Base-by-base conservation (phyloP, 768 basidiomycete genomes). In the Xerocomellus amylosporus region DNA sequence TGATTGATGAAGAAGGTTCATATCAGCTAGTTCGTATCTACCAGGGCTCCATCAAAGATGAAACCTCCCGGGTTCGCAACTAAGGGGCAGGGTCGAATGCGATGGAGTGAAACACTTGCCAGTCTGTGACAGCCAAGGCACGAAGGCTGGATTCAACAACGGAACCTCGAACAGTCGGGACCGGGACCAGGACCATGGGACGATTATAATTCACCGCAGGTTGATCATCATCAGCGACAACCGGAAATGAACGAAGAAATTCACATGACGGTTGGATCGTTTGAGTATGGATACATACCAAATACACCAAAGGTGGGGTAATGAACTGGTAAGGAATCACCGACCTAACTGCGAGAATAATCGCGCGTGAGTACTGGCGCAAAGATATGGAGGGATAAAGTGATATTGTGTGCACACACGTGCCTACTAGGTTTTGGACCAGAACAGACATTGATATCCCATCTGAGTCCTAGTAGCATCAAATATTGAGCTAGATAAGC, bases 201-300 rank as follows among this genome's bases (percentile, higher is more conserved):
- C 15, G 44, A 47, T 19, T 44, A n/a, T 17, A 38, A 39, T 42
- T 45, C 10, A 34, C 45, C 46, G 36, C 50, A 51, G 33, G 36
- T 8, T 40, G 36, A 42, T 49, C 26, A 60, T 54, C 17, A 53
- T 50, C 26, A 47, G 26, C 47, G 20, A 12, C 38, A 30, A 14
- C 38, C 34, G 40, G 52, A 64, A 51, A 58, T 56, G 53, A 54
- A 39, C 40, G 38, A 31, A 28, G 33, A n/a, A 46, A 44, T 44
- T 49, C 24, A 46, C 51, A 46, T 28, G 47, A n/a, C 14, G 14
- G 30, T 30, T 37, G 10, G 28, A 46, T 40, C 34, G 17, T 38
- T 41, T 37, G 24, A 22, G 40, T 8, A 39, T 24, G 19, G n/a
- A 46, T 17, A 22, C 28, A 24, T n/a, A 46, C 45, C 31, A 17